Evolutionary conservation across 305 asterid species (phyloP).

Genomic region (Withania somnifera): DNA sequence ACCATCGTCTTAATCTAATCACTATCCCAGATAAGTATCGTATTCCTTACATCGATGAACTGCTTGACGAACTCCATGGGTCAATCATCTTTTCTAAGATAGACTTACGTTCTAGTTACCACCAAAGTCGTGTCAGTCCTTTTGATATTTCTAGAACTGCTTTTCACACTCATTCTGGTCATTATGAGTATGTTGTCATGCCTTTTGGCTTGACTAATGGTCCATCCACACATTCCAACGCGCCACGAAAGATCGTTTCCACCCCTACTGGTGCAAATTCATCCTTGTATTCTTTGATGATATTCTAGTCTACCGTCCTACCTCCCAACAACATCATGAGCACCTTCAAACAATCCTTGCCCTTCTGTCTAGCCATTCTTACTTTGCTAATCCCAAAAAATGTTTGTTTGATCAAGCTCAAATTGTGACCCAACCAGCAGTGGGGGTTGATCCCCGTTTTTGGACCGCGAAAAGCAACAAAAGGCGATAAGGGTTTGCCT

Average conservation of each 20-base stretch:
- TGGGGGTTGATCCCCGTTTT: background rate
- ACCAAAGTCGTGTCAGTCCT: background rate
- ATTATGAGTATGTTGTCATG: slow-evolving; percentile 4
- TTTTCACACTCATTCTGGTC: background rate
- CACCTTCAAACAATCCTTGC: background rate
- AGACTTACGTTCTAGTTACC: background rate
- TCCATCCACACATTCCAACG: background rate
- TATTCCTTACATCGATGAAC: background rate
- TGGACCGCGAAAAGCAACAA: too few species aligned
- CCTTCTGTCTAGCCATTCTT: background rate
- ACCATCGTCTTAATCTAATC: background rate
- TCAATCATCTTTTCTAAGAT: background rate
- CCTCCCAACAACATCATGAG: background rate
- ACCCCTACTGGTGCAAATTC: background rate
- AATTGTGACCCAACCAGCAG: background rate
- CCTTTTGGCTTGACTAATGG: background rate
- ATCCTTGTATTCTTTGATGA: background rate
- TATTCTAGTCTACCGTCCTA: background rate
- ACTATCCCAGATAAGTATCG: background rate
- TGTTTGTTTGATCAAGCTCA: background rate
- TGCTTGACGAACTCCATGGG: background rate
- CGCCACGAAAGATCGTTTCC: background rate
- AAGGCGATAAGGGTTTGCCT: too few species aligned
- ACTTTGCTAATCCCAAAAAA: background rate
- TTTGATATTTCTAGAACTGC: background rate